These are phyloP conservation scores for Epichloe sp. DNA, from an alignment of 2,329 filamentous ascomycete species.

Conservation along the genomic window DNA sequence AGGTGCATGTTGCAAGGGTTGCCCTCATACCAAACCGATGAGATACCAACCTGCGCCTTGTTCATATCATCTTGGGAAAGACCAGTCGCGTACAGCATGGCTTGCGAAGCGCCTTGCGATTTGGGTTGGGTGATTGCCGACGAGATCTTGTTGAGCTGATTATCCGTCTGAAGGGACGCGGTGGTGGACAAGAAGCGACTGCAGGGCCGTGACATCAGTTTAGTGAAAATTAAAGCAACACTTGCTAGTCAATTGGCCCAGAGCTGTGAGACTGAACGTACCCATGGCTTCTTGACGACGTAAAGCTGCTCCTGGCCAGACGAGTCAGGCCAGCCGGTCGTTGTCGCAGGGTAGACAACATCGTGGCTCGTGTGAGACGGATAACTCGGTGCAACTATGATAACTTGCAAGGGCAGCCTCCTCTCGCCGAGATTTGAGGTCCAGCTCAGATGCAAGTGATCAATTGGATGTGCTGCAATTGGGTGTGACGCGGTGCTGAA, in stretches of 20 bases:
- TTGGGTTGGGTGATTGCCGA: constrained; percentile 86
- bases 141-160: constrained; percentile 72
- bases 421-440: background rate
- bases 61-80: constrained; percentile 76
- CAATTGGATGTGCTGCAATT: background rate
- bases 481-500: background rate
- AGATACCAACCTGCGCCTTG: constrained; percentile 96
- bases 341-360: constrained; percentile 11
- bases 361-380: constrained; percentile 2
- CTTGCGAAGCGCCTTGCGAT: constrained; percentile 94
- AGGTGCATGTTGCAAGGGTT: constrained; percentile 99
- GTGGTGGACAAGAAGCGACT: constrained; percentile 41
- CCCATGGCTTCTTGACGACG: constrained; percentile 8
- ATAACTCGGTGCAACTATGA: background rate
- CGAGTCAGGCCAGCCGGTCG: constrained; percentile 5
- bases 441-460: background rate
- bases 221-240: background rate
- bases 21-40: constrained; percentile 93
- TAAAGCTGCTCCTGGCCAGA: constrained; percentile 7
- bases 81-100: constrained; percentile 96
- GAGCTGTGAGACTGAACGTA: constrained; percentile 3
- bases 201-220: background rate
- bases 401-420: background rate
- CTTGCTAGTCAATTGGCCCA: background rate
- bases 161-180: constrained; percentile 32